These are phyloP conservation scores for Aspergillus sp. DNA, from an alignment of 2,329 filamentous ascomycete genomes.

Conservation along the genomic window DNA sequence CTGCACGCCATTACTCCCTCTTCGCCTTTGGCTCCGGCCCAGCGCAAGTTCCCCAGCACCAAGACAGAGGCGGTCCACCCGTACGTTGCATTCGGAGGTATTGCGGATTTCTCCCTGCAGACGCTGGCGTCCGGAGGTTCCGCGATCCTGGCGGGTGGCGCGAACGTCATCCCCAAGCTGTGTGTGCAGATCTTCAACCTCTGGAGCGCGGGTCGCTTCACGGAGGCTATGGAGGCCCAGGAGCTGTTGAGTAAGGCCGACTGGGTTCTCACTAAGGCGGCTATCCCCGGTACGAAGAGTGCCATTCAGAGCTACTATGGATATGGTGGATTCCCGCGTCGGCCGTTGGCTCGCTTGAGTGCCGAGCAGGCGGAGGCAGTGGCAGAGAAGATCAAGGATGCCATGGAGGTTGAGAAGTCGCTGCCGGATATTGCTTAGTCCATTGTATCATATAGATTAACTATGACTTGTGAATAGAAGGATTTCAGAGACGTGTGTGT, in stretches of 20 bases:
- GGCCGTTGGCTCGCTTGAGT: conserved; percentile 52
- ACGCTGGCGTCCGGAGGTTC: conserved; percentile 77
- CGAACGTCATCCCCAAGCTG: conserved; percentile 82
- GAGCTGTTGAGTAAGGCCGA: conserved; percentile 75
- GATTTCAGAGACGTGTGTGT: background rate
- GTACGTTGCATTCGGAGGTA: conserved; percentile 87
- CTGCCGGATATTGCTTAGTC: conserved; percentile 39
- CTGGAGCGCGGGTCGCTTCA: conserved; percentile 70
- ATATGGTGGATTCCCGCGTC: conserved; percentile 76
- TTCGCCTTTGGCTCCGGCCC: conserved; percentile 34
- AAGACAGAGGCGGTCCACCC: conserved; percentile 37
- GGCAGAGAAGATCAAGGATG: conserved; percentile 38
- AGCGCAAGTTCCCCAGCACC: conserved; percentile 26
- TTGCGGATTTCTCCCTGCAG: conserved; percentile 85
- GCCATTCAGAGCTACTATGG: conserved; percentile 81
- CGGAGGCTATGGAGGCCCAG: conserved; percentile 75
- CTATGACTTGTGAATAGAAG: background rate
- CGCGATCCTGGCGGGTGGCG: conserved; percentile 83
- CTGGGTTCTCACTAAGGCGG: conserved; percentile 81
- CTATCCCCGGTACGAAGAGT: conserved; percentile 82
- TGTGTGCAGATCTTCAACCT: conserved; percentile 80
- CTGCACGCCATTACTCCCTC: conserved; percentile 69
- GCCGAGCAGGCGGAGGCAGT: conserved; percentile 33
- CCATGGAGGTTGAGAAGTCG: conserved; percentile 37
- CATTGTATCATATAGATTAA: background rate